These are phyloP conservation scores for Cercophora samala DNA, from an alignment of 495 filamentous ascomycete genomes.

Conservation along the genomic window DNA sequence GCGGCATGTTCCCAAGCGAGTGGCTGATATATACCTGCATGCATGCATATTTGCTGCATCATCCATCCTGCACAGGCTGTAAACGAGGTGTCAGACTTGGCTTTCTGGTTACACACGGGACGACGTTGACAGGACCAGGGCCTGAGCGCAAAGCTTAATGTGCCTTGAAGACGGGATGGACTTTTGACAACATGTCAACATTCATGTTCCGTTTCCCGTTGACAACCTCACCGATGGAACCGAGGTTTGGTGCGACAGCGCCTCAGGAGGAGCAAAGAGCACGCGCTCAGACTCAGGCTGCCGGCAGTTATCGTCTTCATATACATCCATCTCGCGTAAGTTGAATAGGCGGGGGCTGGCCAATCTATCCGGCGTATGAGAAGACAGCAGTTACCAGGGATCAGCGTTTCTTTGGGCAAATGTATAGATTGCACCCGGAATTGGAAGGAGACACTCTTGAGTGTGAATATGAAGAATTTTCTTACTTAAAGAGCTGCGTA, in stretches of 20 bases:
- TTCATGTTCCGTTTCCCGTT: background rate
- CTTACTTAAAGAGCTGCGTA: background rate
- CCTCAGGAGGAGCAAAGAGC: background rate
- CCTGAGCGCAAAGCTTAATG: background rate
- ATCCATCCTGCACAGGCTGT: background rate
- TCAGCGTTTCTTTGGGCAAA: background rate
- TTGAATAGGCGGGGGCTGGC: background rate
- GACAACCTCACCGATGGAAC: background rate
- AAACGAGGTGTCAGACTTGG: slow-evolving; percentile 5
- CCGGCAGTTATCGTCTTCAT: slow-evolving; percentile 5
- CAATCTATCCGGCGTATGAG: slow-evolving; percentile 6
- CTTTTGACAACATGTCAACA: background rate
- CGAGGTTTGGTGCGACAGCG: background rate
- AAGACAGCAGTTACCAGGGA: background rate
- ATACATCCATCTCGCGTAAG: background rate
- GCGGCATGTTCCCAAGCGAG: slow-evolving; percentile 3
- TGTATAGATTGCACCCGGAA: background rate
- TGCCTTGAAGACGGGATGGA: background rate
- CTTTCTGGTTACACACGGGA: background rate
- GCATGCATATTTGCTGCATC: background rate
- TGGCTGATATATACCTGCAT: slow-evolving; percentile 1
- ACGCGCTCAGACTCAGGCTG: slow-evolving; percentile 1
- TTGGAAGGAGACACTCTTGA: background rate
- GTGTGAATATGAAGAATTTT: background rate
- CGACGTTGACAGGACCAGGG: background rate